phyloP scores from a whole-genome alignment of 139 green algal species.

The Diplosphaera chodatii region DNA sequence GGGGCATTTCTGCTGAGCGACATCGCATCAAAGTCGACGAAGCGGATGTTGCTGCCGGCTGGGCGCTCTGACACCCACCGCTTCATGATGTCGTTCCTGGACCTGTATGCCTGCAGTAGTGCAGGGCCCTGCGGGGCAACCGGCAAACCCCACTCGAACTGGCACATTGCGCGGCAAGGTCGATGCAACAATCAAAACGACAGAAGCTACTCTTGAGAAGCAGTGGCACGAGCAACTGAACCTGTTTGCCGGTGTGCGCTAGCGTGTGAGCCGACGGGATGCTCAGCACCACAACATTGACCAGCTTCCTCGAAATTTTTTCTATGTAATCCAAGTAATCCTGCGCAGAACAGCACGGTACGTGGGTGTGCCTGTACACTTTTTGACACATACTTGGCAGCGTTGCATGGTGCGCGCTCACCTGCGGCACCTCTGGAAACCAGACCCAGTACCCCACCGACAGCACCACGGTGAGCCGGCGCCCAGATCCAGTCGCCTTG shows the following conservation, averaged over 20 bases:
- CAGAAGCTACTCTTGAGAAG: too few species aligned
- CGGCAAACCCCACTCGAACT: too few species aligned
- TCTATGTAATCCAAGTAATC: neutral
- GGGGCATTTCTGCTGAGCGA: neutral
- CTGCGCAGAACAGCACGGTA: too few species aligned
- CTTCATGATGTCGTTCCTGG: neutral
- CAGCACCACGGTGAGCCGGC: neutral
- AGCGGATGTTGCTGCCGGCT: neutral
- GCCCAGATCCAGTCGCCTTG: neutral
- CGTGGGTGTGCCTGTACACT: too few species aligned
- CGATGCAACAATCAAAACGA: too few species aligned
- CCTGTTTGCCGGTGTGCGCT: neutral
- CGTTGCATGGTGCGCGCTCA: too few species aligned
- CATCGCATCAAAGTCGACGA: neutral
- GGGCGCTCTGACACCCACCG: neutral
- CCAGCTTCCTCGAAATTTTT: neutral
- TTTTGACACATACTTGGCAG: too few species aligned
- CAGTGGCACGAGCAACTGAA: too few species aligned
- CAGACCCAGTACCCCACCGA: neutral
- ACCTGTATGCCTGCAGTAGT: neutral
- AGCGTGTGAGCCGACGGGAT: neutral
- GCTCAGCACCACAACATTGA: neutral
- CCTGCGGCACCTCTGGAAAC: neutral
- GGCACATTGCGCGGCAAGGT: too few species aligned
- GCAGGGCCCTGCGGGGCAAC: neutral